Percentiles rank a stretch among this genome's conserved stretches.
Evolutionary conservation across 441 rosid genomes (phyloP).

Genomic region (Gossypium gossypioides): DNA sequence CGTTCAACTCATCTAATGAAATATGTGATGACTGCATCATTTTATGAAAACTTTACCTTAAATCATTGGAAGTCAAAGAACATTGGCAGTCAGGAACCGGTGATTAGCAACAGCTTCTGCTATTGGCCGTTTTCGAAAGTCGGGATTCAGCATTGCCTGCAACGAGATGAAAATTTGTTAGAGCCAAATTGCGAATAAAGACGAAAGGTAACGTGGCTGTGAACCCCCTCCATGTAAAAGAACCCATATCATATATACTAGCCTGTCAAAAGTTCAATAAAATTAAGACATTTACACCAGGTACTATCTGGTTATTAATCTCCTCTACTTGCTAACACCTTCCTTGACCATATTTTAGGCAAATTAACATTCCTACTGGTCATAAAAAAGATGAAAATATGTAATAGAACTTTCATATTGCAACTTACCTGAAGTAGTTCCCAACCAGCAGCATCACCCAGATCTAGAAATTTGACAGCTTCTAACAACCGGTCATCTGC

Average conservation of each 20-base stretch:
- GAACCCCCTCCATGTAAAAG: background rate
- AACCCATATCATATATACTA: background rate
- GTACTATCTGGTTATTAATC: background rate
- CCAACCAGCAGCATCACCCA: constrained; percentile 76
- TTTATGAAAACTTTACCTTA: background rate
- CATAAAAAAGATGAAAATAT: background rate
- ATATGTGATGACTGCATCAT: background rate
- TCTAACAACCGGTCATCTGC: constrained; percentile 74
- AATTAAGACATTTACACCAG: background rate
- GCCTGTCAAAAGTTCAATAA: background rate
- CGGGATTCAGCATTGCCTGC: constrained; percentile 76
- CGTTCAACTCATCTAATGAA: background rate
- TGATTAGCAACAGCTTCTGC: constrained; percentile 70
- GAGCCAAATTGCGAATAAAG: background rate
- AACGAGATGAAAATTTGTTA: background rate
- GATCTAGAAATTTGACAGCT: constrained; percentile 79
- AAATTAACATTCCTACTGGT: background rate
- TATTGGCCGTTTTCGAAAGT: constrained; percentile 60
- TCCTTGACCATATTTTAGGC: background rate
- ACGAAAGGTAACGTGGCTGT: background rate
- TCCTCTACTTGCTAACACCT: background rate
- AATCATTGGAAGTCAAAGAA: constrained; percentile 22
- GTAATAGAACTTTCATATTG: background rate
- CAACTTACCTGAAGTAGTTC: constrained; percentile 77
- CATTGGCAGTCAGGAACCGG: constrained; percentile 42